phyloP scores from a whole-genome alignment of 257 asterid species.

The Solanum chmielewskii region DNA sequence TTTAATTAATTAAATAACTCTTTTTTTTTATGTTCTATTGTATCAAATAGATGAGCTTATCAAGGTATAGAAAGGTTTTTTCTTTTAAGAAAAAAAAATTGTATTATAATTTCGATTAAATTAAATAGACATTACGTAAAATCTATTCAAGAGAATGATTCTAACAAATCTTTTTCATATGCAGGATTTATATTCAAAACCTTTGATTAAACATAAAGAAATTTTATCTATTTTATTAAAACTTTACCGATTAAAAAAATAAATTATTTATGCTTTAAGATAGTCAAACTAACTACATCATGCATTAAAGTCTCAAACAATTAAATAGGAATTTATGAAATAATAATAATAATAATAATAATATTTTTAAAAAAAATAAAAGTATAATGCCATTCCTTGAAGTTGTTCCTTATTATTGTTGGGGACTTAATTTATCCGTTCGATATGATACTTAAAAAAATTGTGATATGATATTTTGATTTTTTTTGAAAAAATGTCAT shows the following conservation, averaged over 20 bases:
- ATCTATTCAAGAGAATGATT: background rate
- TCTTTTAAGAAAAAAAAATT: no score
- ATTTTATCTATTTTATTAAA: background rate
- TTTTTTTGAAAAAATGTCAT: background rate
- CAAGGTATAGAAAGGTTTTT: background rate
- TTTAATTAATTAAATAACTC: background rate
- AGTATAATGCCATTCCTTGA: background rate
- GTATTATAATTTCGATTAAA: background rate
- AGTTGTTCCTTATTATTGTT: background rate
- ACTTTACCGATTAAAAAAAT: background rate
- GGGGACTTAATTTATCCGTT: background rate
- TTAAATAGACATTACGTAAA: rapidly evolving
- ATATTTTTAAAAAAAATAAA: no score
- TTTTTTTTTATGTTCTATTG: background rate
- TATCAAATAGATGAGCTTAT: background rate
- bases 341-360: background rate
- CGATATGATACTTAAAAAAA: background rate
- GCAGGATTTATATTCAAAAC: background rate
- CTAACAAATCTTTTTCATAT: background rate
- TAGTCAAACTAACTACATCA: background rate
- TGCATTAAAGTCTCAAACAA: background rate
- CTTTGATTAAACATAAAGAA: background rate
- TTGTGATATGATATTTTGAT: background rate
- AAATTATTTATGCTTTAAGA: background rate
- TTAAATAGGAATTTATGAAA: background rate